Evolutionary conservation across 2,329 filamentous ascomycete species (phyloP).

Genomic region (Fusarium domesticum): DNA sequence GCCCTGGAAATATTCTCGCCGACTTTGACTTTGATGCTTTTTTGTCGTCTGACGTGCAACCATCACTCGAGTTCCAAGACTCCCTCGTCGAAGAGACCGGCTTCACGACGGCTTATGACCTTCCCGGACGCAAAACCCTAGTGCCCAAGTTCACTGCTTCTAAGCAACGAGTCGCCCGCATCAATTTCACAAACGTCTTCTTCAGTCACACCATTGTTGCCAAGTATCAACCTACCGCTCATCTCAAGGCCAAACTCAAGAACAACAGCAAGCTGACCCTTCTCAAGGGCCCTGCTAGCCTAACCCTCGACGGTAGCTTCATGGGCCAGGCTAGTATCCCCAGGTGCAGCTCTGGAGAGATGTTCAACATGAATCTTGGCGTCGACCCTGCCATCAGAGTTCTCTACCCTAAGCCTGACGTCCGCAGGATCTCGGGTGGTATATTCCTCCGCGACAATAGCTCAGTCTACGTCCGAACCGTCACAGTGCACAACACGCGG

Average conservation of each 20-base stretch:
- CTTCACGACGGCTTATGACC: constrained; percentile 59
- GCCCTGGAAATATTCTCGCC: constrained; percentile 14
- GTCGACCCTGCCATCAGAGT: constrained; percentile 57
- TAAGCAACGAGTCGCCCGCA: constrained; percentile 58
- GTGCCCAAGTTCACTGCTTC: constrained; percentile 47
- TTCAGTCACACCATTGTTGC: constrained; percentile 59
- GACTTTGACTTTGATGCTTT: constrained; percentile 33
- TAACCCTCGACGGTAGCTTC: constrained; percentile 63
- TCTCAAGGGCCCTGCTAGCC: constrained; percentile 51
- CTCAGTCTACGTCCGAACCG: constrained; percentile 46
- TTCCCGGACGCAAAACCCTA: constrained; percentile 57
- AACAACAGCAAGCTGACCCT: constrained; percentile 57
- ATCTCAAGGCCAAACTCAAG: constrained; percentile 55
- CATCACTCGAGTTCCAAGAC: constrained; percentile 39
- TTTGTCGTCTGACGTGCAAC: constrained; percentile 34
- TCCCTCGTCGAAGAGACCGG: constrained; percentile 57
- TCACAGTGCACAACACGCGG: constrained; percentile 52
- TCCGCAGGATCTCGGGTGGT: constrained; percentile 49
- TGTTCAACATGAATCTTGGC: constrained; percentile 54
- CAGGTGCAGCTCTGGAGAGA: constrained; percentile 53
- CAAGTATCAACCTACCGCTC: constrained; percentile 59
- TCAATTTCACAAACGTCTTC: constrained; percentile 47
- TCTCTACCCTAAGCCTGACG: constrained; percentile 53
- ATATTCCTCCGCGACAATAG: constrained; percentile 54
- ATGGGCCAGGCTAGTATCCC: constrained; percentile 56